Conservation (phyloP, 768 basidiomycete genomes). For the Crepidotus variabilis region DNA sequence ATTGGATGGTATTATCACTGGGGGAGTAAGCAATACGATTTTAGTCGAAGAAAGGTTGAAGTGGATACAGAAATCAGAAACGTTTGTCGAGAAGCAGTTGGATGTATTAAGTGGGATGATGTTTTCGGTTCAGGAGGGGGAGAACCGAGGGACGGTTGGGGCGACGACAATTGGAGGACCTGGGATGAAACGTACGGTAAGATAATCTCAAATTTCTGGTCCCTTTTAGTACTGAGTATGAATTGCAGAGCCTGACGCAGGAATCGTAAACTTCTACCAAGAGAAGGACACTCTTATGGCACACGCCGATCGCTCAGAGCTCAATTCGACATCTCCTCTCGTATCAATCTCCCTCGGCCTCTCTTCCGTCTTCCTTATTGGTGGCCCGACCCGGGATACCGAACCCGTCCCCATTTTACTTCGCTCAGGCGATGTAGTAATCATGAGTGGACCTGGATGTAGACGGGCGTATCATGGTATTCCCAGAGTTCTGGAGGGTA, state of each 20-base stretch:
- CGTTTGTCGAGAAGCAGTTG: conserved; percentile 63
- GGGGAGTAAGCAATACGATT: conserved; percentile 95
- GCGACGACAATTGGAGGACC: conserved; percentile 53
- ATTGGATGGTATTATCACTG: conserved; percentile 97
- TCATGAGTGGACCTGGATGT: conserved; percentile 89
- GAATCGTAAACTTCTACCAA: conserved; percentile 96
- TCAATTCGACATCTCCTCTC: conserved; percentile 87
- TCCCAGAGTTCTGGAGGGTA: conserved; percentile 81
- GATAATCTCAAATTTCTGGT: background rate
- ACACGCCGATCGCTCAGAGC: conserved; percentile 95
- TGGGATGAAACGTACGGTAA: conserved; percentile 83
- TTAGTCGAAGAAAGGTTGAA: conserved; percentile 60
- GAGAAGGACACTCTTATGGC: conserved; percentile 92
- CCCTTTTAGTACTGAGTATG: background rate
- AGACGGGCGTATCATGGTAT: conserved; percentile 93
- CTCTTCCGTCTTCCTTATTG: conserved; percentile 86
- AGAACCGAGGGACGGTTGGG: conserved; percentile 45
- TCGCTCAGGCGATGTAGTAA: conserved; percentile 85
- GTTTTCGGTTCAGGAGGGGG: conserved; percentile 48
- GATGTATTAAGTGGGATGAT: conserved; percentile 61
- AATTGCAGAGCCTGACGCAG: conserved; percentile 82
- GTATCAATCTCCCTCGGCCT: conserved; percentile 94
- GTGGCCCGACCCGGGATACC: conserved; percentile 72
- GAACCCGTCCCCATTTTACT: conserved; percentile 81
- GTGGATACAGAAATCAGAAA: conserved; percentile 54